Evolutionary conservation across 2,329 filamentous ascomycete species (phyloP).

Genomic region (Albifimbria verrucaria): DNA sequence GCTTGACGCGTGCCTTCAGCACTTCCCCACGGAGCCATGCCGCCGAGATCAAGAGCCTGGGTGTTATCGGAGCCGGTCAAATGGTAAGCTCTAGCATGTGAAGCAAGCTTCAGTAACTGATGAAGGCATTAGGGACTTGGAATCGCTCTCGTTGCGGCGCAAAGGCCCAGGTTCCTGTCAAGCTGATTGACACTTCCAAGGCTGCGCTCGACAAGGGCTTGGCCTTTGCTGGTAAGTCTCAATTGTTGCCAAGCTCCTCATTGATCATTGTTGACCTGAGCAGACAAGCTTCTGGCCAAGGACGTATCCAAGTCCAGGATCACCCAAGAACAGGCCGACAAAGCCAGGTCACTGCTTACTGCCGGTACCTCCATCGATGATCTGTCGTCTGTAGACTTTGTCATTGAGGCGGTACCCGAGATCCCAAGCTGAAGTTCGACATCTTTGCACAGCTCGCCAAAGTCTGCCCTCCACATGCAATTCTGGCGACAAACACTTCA

Average conservation of each 20-base stretch:
- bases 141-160: constrained; percentile 90
- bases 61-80: constrained; percentile 91
- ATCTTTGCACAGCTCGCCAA: constrained; percentile 83
- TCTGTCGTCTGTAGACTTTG: constrained; percentile 83
- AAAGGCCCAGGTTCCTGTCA: constrained; percentile 81
- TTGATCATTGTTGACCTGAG: constrained; percentile 5
- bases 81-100: constrained; percentile 66
- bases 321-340: constrained; percentile 75
- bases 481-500: constrained; percentile 97
- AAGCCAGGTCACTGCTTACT: constrained; percentile 65
- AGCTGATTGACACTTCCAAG: constrained; percentile 79
- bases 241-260: background rate
- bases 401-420: constrained; percentile 96
- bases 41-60: constrained; percentile 79
- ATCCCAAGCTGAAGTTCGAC: constrained; percentile 79
- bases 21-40: constrained; percentile 57
- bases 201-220: constrained; percentile 84
- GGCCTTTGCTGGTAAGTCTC: constrained; percentile 72
- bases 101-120: constrained; percentile 12
- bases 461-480: constrained; percentile 78
- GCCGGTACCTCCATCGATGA: constrained; percentile 72
- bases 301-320: constrained; percentile 86
- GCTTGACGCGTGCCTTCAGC: constrained; percentile 62
- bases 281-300: constrained; percentile 89
- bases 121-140: constrained; percentile 69